phyloP scores from a whole-genome alignment of 164 flowering plant genomes.

The Nymphaea colorata region DNA sequence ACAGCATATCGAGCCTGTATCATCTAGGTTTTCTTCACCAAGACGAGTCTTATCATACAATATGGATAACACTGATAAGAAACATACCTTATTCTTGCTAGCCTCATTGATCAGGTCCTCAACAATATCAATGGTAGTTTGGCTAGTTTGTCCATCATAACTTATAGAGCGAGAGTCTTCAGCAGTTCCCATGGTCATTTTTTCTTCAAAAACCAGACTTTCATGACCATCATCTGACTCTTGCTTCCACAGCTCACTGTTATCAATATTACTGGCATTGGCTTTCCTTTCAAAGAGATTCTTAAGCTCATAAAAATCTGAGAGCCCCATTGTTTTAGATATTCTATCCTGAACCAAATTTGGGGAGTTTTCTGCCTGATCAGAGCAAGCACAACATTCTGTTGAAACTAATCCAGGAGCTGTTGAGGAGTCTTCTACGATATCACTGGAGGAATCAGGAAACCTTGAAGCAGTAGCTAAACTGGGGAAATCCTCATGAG shows the following conservation, averaged over 20 bases:
- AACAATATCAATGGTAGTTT: constrained; percentile 41
- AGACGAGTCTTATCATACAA: too few species aligned
- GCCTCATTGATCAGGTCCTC: constrained; percentile 61
- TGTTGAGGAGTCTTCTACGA: not conserved
- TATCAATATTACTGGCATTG: not conserved
- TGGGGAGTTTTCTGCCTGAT: too few species aligned
- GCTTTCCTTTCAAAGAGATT: not conserved
- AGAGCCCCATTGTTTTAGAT: too few species aligned
- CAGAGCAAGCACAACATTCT: too few species aligned
- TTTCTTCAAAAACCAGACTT: not conserved
- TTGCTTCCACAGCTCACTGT: not conserved
- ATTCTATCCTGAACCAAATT: too few species aligned
- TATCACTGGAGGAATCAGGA: not conserved
- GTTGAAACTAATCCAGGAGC: not conserved
- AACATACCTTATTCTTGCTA: constrained; percentile 65
- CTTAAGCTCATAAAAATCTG: too few species aligned
- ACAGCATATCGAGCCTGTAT: too few species aligned
- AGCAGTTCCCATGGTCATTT: not conserved
- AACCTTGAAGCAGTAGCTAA: not conserved
- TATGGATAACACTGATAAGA: too few species aligned
- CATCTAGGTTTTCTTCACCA: too few species aligned
- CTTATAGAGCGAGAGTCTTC: constrained; percentile 14
- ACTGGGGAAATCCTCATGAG: not conserved
- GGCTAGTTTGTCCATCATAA: constrained; percentile 22
- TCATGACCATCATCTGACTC: not conserved